Percentiles rank a stretch among this genome's conserved stretches.
These are phyloP conservation scores for Usnea hakonensis DNA, from an alignment of 495 filamentous ascomycete species.

Conservation along the genomic window DNA sequence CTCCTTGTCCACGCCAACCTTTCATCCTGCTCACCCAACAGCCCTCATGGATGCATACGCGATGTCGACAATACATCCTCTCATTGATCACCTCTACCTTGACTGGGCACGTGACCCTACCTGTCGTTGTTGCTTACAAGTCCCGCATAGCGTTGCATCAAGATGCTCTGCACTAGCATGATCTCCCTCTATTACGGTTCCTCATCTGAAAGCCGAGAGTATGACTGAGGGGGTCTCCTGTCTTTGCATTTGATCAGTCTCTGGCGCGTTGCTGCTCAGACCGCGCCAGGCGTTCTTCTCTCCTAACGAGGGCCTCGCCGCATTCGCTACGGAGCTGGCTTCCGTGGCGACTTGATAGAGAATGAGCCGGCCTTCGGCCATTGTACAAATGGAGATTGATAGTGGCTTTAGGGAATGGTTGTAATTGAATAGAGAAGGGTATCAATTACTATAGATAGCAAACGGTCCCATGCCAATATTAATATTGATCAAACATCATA, in stretches of 20 bases:
- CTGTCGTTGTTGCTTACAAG: not conserved
- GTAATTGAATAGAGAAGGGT: not conserved
- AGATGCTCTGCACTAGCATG: not conserved
- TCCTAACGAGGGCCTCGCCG: not conserved
- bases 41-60: not conserved
- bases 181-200: not conserved
- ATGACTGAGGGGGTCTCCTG: not conserved
- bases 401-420: not conserved
- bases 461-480: not conserved
- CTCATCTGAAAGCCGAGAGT: not conserved
- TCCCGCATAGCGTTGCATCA: not conserved
- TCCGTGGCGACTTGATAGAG: not conserved
- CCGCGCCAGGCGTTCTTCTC: not conserved
- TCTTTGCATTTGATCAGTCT: not conserved
- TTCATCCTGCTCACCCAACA: slow-evolving; percentile 1
- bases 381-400: not conserved
- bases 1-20: not conserved
- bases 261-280: not conserved
- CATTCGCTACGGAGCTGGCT: not conserved
- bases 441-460: not conserved
- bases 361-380: not conserved
- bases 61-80: not conserved
- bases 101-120: not conserved
- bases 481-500: not conserved
- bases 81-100: not conserved